A percentile compares a stretch with the other conserved stretches of the same genome.
These are phyloP conservation scores for Mycena chlorophos DNA, from an alignment of 768 basidiomycete genomes.

Conservation along the genomic window DNA sequence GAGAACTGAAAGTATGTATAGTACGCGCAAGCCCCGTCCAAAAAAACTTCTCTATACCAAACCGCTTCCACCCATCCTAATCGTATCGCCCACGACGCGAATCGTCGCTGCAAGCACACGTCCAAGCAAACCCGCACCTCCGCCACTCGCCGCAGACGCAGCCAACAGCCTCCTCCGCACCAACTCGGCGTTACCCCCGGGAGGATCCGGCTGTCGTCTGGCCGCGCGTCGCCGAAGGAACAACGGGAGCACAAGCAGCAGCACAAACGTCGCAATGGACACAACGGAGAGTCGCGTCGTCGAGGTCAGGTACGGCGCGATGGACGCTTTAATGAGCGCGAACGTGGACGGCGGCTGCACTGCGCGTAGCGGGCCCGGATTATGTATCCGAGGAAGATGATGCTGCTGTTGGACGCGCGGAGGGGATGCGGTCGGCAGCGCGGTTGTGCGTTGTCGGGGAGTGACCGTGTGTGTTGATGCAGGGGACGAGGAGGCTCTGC, in stretches of 20 bases:
- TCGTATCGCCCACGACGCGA: constrained; percentile 61
- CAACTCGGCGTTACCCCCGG: constrained; percentile 50
- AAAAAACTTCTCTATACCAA: constrained; percentile 45
- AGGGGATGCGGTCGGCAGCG: constrained; percentile 29
- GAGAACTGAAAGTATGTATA: not conserved
- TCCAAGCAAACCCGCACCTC: constrained; percentile 35
- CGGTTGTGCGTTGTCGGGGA: constrained; percentile 41
- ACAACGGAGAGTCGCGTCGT: constrained; percentile 42
- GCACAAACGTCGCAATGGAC: constrained; percentile 41
- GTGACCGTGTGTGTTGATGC: constrained; percentile 38
- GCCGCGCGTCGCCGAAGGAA: constrained; percentile 39
- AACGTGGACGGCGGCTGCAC: constrained; percentile 31
- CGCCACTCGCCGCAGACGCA: constrained; percentile 39
- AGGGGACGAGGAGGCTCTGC: constrained; percentile 31
- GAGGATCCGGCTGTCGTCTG: constrained; percentile 15
- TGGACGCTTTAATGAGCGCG: constrained; percentile 47
- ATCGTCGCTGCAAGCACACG: constrained; percentile 53
- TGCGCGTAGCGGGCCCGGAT: constrained; percentile 24
- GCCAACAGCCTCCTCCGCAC: constrained; percentile 56
- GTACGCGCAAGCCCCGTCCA: not conserved
- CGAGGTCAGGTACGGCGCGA: constrained; percentile 49
- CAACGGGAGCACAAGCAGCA: constrained; percentile 48
- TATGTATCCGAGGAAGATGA: constrained; percentile 17
- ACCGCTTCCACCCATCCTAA: constrained; percentile 77
- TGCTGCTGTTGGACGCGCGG: constrained; percentile 6